Percentiles rank a stretch among this genome's conserved stretches.
Evolutionary conservation across 2,329 filamentous ascomycete genomes (phyloP).

Genomic region (Apiospora aurea): DNA sequence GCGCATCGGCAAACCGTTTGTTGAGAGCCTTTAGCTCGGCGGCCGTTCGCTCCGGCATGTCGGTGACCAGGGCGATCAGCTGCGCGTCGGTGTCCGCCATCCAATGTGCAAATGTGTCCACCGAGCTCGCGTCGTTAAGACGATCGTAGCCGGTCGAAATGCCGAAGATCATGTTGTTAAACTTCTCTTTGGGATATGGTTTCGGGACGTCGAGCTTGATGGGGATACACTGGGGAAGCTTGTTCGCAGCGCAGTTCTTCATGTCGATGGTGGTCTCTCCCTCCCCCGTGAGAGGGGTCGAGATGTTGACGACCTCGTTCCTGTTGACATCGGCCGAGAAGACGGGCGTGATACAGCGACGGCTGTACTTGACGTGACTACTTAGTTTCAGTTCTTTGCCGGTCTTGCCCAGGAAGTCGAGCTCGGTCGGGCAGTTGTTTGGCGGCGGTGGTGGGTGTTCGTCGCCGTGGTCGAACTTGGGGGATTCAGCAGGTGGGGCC

Average conservation of each 20-base stretch:
- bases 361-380: constrained; percentile 51
- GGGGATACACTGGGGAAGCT: constrained; percentile 48
- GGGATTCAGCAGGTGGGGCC: neutral
- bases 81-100: constrained; percentile 57
- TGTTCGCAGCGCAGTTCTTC: constrained; percentile 36
- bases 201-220: constrained; percentile 55
- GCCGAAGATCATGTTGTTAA: constrained; percentile 63
- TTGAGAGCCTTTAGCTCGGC: constrained; percentile 43
- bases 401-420: constrained; percentile 36
- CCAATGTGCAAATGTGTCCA: constrained; percentile 69
- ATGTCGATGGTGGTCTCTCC: constrained; percentile 42
- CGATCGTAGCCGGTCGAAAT: constrained; percentile 68
- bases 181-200: constrained; percentile 50
- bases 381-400: constrained; percentile 44
- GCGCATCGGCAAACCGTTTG: constrained; percentile 41
- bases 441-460: constrained; percentile 28
- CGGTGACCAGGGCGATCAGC: constrained; percentile 59
- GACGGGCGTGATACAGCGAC: constrained; percentile 51
- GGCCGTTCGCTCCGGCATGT: constrained; percentile 44
- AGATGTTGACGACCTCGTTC: constrained; percentile 46
- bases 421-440: constrained; percentile 34
- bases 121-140: constrained; percentile 84
- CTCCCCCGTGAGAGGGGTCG: constrained; percentile 46
- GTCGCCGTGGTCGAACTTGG: constrained; percentile 1
- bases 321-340: constrained; percentile 45